Evolutionary conservation across 2,329 filamentous ascomycete genomes (phyloP).

Genomic region (Drechslera avenae): DNA sequence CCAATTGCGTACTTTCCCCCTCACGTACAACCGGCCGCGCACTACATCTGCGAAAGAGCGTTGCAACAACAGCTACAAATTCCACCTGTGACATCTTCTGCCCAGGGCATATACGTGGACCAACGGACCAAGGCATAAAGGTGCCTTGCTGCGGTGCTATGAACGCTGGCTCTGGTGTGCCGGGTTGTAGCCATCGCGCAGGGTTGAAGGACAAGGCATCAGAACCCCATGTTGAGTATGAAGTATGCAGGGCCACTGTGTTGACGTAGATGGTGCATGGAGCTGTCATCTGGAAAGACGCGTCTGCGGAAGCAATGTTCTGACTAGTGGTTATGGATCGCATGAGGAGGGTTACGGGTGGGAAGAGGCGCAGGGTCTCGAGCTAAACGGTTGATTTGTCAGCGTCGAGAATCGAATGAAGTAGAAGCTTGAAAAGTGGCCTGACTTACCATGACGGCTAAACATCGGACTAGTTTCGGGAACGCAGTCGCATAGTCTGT

Average conservation of each 20-base stretch:
- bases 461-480: slow-evolving; percentile 1
- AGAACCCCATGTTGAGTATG: slow-evolving; percentile 2
- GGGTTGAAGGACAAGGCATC: background rate
- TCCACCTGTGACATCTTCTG: slow-evolving; percentile 47
- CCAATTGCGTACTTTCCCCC: slow-evolving; percentile 8
- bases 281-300: background rate
- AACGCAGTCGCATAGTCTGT: slow-evolving; percentile 1
- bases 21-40: slow-evolving; percentile 6
- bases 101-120: slow-evolving; percentile 40
- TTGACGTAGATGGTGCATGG: slow-evolving; percentile 7
- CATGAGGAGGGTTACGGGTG: slow-evolving; percentile 13
- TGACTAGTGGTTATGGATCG: slow-evolving; percentile 1
- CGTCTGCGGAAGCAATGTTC: background rate
- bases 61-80: slow-evolving; percentile 39
- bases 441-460: slow-evolving; percentile 4
- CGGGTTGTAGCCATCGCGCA: background rate
- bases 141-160: background rate
- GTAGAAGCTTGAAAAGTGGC: no score
- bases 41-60: slow-evolving; percentile 15
- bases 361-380: slow-evolving; percentile 22
- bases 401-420: no score
- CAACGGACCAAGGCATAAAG: slow-evolving; percentile 22
- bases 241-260: slow-evolving; percentile 10
- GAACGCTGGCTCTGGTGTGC: background rate
- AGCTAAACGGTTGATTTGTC: slow-evolving; percentile 30